A percentile compares a stretch with the other conserved stretches of the same genome.
Conservation (phyloP, 1,284 basidiomycete species). For the Agroathelia rolfsii region DNA sequence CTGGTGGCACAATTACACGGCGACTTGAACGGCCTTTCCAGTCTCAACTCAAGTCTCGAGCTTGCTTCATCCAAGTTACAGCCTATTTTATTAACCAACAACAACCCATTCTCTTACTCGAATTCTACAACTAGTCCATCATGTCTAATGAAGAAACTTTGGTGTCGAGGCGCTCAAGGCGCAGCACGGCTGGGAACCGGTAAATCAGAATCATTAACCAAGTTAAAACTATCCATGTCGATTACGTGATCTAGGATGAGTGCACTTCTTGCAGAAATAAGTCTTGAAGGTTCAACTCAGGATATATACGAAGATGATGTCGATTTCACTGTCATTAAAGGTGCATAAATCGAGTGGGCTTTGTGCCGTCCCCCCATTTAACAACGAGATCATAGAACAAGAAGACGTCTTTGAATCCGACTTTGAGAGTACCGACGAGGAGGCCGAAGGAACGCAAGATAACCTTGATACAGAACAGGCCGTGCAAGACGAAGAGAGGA, state of each 20-base stretch:
- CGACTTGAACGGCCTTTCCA: too few species aligned
- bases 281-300: slow-evolving; percentile 40
- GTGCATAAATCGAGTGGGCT: slow-evolving; percentile 20
- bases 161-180: slow-evolving; percentile 45
- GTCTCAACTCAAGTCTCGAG: too few species aligned
- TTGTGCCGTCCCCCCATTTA: not conserved
- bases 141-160: slow-evolving; percentile 50
- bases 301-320: slow-evolving; percentile 63
- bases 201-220: slow-evolving; percentile 15
- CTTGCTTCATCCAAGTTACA: too few species aligned
- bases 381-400: slow-evolving; percentile 40
- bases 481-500: slow-evolving; percentile 51
- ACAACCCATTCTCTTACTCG: too few species aligned
- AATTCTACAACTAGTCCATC: too few species aligned
- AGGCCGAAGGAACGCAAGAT: slow-evolving; percentile 43
- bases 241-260: slow-evolving; percentile 44
- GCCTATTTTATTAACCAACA: too few species aligned
- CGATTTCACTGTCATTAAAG: slow-evolving; percentile 58
- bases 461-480: slow-evolving; percentile 44
- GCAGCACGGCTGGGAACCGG: slow-evolving; percentile 71
- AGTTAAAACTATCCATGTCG: slow-evolving; percentile 7
- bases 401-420: slow-evolving; percentile 73
- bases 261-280: slow-evolving; percentile 62
- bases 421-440: slow-evolving; percentile 75
- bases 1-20: too few species aligned